Evolutionary conservation across 78 protist species (phyloP).

Genomic region (Salpingoeca rosetta): DNA sequence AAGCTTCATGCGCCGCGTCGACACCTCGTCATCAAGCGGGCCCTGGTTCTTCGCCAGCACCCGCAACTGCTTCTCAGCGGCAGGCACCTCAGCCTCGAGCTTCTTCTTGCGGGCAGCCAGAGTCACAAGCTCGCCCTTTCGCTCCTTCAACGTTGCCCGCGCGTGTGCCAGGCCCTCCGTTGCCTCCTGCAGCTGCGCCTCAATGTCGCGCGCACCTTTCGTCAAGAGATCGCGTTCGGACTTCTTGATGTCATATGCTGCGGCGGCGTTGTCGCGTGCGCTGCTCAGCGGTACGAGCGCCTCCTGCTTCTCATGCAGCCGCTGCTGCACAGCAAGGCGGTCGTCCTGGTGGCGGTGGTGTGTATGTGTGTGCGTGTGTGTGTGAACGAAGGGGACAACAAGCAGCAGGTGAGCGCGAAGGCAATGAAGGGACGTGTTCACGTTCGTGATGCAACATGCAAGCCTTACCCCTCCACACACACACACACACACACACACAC

Average conservation of each 20-base stretch:
- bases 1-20: neutral
- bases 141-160: neutral
- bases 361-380: too few species aligned
- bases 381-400: too few species aligned
- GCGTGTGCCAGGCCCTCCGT: neutral
- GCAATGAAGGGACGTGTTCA: too few species aligned
- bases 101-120: neutral
- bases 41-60: constrained; percentile 8
- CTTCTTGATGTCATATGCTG: neutral
- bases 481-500: too few species aligned
- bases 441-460: too few species aligned
- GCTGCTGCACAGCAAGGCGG: neutral
- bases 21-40: neutral
- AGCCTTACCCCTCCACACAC: too few species aligned
- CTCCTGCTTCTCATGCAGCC: neutral
- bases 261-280: neutral
- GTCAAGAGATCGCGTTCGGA: neutral
- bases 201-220: neutral
- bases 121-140: too few species aligned
- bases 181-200: neutral
- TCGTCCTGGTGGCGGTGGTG: too few species aligned
- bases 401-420: too few species aligned
- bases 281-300: neutral
- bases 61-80: constrained; percentile 14
- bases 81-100: neutral